Percentiles rank a stretch among this genome's conserved stretches.
phyloP scores from a whole-genome alignment of 805 yeast genomes.

The Schwanniomyces vanrijiae region DNA sequence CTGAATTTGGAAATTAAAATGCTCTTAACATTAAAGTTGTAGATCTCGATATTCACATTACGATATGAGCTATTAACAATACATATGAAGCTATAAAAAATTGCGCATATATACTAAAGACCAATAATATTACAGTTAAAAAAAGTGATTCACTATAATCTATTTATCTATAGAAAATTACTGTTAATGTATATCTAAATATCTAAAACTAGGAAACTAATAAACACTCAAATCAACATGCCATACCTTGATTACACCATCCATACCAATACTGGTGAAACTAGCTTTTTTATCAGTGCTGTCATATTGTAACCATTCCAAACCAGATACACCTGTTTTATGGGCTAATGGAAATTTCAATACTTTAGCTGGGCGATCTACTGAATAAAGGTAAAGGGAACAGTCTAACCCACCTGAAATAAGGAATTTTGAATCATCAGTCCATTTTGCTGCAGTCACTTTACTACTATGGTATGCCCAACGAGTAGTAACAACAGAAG shows the following conservation, averaged over 20 bases:
- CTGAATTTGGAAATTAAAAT: conserved; percentile 1
- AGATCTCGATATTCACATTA: background rate
- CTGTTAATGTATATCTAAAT: no score
- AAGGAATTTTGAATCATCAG: conserved; percentile 65
- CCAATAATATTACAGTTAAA: no score
- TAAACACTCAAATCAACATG: conserved; percentile 22
- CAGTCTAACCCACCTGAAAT: conserved; percentile 86
- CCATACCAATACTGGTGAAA: conserved; percentile 74
- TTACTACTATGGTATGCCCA: conserved; percentile 95
- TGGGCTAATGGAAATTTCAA: conserved; percentile 78
- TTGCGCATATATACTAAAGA: background rate
- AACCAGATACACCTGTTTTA: conserved; percentile 79
- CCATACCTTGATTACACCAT: conserved; percentile 82
- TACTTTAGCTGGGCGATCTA: conserved; percentile 73
- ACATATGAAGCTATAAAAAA: background rate
- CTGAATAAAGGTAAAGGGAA: conserved; percentile 75
- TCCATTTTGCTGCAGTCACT: conserved; percentile 79
- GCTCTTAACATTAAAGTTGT: background rate
- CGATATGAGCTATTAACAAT: background rate
- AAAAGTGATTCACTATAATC: no score
- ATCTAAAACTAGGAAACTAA: no score
- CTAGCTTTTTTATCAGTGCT: conserved; percentile 22
- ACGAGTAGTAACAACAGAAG: conserved; percentile 68
- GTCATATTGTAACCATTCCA: conserved; percentile 61
- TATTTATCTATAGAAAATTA: no score